These are phyloP conservation scores for Naganishia sp. DNA, from an alignment of 1,284 basidiomycete genomes.

Conservation along the genomic window DNA sequence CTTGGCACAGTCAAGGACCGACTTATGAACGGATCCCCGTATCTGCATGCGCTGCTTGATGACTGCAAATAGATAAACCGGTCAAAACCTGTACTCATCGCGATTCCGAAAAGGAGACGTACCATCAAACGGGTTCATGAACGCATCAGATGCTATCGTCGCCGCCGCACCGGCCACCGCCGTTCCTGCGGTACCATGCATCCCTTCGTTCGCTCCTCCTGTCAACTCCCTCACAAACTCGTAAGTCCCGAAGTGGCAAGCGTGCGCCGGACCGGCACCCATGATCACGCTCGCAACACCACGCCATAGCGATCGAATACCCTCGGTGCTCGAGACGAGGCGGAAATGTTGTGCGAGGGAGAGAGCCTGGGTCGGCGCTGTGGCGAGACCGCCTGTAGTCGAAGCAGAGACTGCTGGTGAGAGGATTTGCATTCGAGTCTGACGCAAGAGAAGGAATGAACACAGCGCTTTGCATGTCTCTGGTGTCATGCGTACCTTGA, in stretches of 20 bases:
- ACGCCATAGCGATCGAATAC: constrained; percentile 86
- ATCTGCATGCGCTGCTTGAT: constrained; percentile 99
- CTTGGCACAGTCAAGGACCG: constrained; percentile 74
- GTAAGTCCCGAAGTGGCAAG: constrained; percentile 95
- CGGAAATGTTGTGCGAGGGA: constrained; percentile 47
- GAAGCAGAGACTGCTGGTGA: constrained; percentile 51
- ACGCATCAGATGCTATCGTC: constrained; percentile 90
- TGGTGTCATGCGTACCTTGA: constrained; percentile 69
- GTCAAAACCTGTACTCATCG: constrained; percentile 22
- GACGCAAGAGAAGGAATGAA: constrained; percentile 11
- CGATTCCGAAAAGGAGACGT: constrained; percentile 45
- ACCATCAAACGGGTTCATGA: constrained; percentile 99
- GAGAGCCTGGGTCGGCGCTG: constrained; percentile 52
- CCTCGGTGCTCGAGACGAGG: constrained; percentile 81
- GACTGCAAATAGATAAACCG: constrained; percentile 60
- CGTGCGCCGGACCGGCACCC: constrained; percentile 97
- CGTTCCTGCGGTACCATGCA: constrained; percentile 55
- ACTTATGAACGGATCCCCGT: constrained; percentile 84
- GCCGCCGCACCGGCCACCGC: constrained; percentile 92
- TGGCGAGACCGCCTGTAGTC: constrained; percentile 79
- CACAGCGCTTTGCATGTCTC: not conserved
- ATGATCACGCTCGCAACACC: constrained; percentile 96
- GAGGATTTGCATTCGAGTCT: constrained; percentile 99
- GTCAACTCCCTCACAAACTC: constrained; percentile 91
- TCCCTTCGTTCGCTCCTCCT: constrained; percentile 64